Base-by-base conservation (phyloP, 352 stramenopile genomes). In the Pythium aquatile region DNA sequence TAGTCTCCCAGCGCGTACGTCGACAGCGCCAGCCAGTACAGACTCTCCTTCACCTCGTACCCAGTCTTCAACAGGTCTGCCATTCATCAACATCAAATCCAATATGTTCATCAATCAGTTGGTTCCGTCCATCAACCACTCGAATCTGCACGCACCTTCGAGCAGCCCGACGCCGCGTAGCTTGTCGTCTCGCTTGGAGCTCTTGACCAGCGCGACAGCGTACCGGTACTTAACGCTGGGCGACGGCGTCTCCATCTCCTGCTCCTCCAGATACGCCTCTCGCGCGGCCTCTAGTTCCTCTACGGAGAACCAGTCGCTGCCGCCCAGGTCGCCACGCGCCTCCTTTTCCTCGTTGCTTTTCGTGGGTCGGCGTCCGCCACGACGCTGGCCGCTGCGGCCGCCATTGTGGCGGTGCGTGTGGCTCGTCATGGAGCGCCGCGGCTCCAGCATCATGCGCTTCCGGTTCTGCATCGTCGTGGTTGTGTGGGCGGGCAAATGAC, bases 11-110 rank as follows among this genome's bases (percentile, higher is more conserved):
- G 62, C 10, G 74, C 77, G 51, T 86, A 92, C 37, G 79, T 66
- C 33, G 85, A 90, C 17, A 91, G 58, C 54, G 85, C 78, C 58
- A 91, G 85, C 83, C 83, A 92, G 65, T 94, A 92, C 55, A 94
- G 72, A 66, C 81, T 90, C 51, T 92, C 85, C 20, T 81, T 83
- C 6, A 49, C 57, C 29, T 85, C 73, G 54, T 82, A 86, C 5
- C 61, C 73, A 37, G 77, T 64, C 1, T 82, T 65, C 49, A 94
- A 48, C 53, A 94, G 56, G 72, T 94, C 85, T 93, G 11, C 7
- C 16, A 5, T 17, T 16, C 35, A 42, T 42, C 35, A 42, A 14
- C 4, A 16, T 40, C 13, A 20, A 13, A 13, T 24, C 29, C 16
- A 10, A 60, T 44, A 60, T 44, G 60, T 60, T 11, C 65, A 32